Evolutionary conservation across 345 rosid species (phyloP).

Genomic region (Syzygium grande): DNA sequence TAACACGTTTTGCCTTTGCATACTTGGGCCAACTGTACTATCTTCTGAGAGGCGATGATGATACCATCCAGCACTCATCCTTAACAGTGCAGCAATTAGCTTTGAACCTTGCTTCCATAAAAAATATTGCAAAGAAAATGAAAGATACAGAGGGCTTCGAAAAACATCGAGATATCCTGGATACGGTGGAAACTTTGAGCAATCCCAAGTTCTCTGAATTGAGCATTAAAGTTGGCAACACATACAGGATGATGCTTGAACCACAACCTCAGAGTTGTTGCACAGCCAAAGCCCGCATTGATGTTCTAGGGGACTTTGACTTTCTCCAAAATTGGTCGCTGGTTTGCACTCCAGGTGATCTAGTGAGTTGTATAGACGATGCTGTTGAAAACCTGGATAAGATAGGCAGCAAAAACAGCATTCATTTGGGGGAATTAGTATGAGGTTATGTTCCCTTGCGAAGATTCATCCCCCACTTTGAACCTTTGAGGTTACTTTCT

Average conservation of each 20-base stretch:
- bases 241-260: slow-evolving; percentile 36
- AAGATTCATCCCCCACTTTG: not conserved
- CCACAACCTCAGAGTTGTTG: slow-evolving; percentile 13
- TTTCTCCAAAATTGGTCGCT: slow-evolving; percentile 2
- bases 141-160: slow-evolving; percentile 24
- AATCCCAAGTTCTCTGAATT: slow-evolving; percentile 49
- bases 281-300: slow-evolving; percentile 16
- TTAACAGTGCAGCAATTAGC: slow-evolving; percentile 25
- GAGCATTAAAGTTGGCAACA: slow-evolving; percentile 30
- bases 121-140: slow-evolving; percentile 40
- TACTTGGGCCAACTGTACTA: slow-evolving; percentile 33
- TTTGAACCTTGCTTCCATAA: slow-evolving; percentile 41
- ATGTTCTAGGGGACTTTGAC: slow-evolving; percentile 11
- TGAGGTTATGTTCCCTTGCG: not conserved
- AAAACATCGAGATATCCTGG: slow-evolving; percentile 24
- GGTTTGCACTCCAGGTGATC: slow-evolving; percentile 40
- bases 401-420: not conserved
- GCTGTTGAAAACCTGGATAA: slow-evolving; percentile 10
- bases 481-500: not conserved
- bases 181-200: slow-evolving; percentile 27
- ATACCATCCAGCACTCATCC: slow-evolving; percentile 15
- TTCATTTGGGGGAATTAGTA: not conserved
- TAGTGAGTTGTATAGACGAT: slow-evolving; percentile 42
- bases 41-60: slow-evolving; percentile 11
- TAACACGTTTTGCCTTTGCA: slow-evolving; percentile 49